Base-by-base conservation (phyloP, 257 asterid genomes). In the Phtheirospermum japonicum region DNA sequence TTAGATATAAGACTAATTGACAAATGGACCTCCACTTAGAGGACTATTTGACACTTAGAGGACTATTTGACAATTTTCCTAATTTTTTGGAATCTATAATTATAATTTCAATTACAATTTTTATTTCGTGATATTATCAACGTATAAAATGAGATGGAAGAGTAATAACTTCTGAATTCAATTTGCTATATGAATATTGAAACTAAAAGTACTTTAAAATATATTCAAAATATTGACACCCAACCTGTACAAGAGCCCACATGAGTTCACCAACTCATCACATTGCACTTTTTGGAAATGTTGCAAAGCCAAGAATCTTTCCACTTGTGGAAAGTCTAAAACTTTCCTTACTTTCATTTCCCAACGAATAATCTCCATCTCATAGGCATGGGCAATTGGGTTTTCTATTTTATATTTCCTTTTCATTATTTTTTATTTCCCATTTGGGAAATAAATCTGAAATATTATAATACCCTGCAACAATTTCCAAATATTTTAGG, bases 271-370 rank as follows among this genome's bases (percentile, higher is more conserved):
- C 81, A 48, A 75, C 75, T 64, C 69, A 64, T 66, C 53, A 72
- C 70, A 16, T 18, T 57, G 12, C 14, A 23, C 55, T 67, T 70
- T 75, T 63, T 65, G 73, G 75, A 59, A 70, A 66, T 75, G 72
- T 61, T 40, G 64, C 55, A 53, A 73, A 55, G 13, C 59, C 36
- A 57, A 70, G 79, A 79, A 66, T 79, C 81, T 73, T 79, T 79
- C 84, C 73, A 70, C 61, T 66, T 79, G 50, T 76, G 77, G 79
- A 60, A 79, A 79, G 67, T 76, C 63, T 17, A 5, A 48, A 58
- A n/a, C n/a, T n/a, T n/a, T n/a, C n/a, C n/a, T n/a, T n/a, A n/a
- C n/a, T 46, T 70, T 75, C 55, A 77, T 28, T 67, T 76, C 67
- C 81, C 84, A 64, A 73, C 33, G 66, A 73, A 65, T 45, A 59